phyloP scores from a whole-genome alignment of 345 rosid genomes.

The Acer yangbiense region DNA sequence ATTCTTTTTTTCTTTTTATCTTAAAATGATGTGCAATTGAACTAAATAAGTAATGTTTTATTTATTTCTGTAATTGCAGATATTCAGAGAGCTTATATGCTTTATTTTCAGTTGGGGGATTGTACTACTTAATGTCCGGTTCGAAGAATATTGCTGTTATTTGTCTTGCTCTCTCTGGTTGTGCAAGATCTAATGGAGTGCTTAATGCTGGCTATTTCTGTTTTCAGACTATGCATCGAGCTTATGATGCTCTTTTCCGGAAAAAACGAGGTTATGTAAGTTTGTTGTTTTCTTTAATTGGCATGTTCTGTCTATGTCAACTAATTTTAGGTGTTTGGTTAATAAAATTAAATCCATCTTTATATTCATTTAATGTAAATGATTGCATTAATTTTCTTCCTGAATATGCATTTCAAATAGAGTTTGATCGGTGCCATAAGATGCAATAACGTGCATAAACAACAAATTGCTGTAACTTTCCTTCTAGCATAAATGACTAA shows the following conservation, averaged over 20 bases:
- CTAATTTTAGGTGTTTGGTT: neutral
- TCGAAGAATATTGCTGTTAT: conserved; percentile 59
- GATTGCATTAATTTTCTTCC: too few species aligned
- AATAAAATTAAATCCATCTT: neutral
- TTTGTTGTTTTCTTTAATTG: conserved; percentile 2
- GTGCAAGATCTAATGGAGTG: conserved; percentile 95
- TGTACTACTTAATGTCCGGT: conserved; percentile 66
- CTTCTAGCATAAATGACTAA: too few species aligned
- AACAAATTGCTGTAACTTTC: too few species aligned
- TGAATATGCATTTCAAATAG: too few species aligned
- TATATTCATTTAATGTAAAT: neutral
- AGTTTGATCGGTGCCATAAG: too few species aligned
- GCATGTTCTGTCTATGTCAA: neutral
- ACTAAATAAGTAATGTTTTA: conserved; percentile 4
- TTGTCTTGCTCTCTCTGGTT: conserved; percentile 81
- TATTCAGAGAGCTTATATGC: conserved; percentile 88
- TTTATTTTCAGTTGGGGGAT: conserved; percentile 75
- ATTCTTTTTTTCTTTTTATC: conserved; percentile 10
- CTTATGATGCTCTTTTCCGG: conserved; percentile 55
- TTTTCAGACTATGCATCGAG: conserved; percentile 81
- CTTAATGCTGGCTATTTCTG: conserved; percentile 91
- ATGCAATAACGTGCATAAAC: too few species aligned
- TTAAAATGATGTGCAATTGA: neutral
- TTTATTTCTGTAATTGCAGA: conserved; percentile 47
- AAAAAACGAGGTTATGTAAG: conserved; percentile 59